Base-by-base conservation (phyloP, 2,329 filamentous ascomycete species). In the Aurifilum marmelostoma region DNA sequence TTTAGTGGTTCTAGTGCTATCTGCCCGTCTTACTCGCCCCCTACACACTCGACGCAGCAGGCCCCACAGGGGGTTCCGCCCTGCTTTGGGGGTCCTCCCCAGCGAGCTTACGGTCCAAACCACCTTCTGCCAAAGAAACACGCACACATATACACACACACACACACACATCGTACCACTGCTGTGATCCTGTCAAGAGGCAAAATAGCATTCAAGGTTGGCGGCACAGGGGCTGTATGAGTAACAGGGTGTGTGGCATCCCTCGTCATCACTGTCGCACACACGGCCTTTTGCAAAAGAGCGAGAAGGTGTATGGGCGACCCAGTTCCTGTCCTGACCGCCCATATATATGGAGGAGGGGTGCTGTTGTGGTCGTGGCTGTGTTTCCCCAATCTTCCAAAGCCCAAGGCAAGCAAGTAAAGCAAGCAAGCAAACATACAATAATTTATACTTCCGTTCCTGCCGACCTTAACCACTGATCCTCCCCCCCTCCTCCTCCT, bases 81-180 rank as follows among this genome's bases (percentile, higher is more conserved):
- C 37, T 47, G 27, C n/a, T 47, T 50, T 32, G 16, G 37, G 61
- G 64, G 34, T 62, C 58, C n/a, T 70, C 39, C 34, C 58, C 62
- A 63, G 60, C 65, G 68, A 70, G 68, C 68, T 70, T 68, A 63
- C n/a, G n/a, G n/a, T n/a, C n/a, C n/a, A n/a, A n/a, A n/a, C n/a
- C n/a, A n/a, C n/a, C n/a, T n/a, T n/a, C n/a, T n/a, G n/a, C n/a
- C n/a, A n/a, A n/a, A 62, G 27, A 37, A 11, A 39, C 37, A 39
- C 37, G 2, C 37, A 39, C 37, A 61, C 37, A 32, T 4, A 4
- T 34, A 34, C 34, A n/a, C n/a, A n/a, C n/a, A n/a, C n/a, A n/a
- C 34, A 34, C 8, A 8, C 8, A 34, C 34, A 34, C 34, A 34
- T 34, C 34, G 8, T 34, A 34, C 34, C 29, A 58, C 29, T 37